Percentiles rank a stretch among this genome's conserved stretches.
These are phyloP conservation scores for Persicaria tinctoria DNA, from an alignment of 148 eudicot species.

Conservation along the genomic window DNA sequence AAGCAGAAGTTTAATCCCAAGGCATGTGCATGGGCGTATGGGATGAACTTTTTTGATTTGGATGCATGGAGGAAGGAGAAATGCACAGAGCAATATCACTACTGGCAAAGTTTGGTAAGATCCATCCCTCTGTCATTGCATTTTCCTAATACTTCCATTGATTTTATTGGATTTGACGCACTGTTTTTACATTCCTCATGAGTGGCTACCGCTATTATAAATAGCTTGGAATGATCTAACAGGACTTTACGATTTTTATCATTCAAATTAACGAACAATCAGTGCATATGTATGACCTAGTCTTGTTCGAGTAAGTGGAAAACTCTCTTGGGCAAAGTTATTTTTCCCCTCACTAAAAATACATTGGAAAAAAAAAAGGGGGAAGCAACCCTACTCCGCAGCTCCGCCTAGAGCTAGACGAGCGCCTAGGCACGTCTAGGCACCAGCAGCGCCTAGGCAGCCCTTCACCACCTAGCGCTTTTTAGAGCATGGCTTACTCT, in stretches of 20 bases:
- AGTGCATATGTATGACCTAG: not conserved
- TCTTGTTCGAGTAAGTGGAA: too few relatives aligned
- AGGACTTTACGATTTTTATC: not conserved
- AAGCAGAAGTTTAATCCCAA: conserved; percentile 82
- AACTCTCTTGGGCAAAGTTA: too few relatives aligned
- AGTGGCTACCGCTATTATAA: not conserved
- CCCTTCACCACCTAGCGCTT: too few relatives aligned
- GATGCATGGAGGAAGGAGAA: conserved; percentile 98
- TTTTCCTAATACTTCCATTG: not conserved
- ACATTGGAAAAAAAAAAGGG: too few relatives aligned
- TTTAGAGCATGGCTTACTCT: too few relatives aligned
- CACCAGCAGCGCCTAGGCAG: too few relatives aligned
- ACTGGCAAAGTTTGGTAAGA: conserved; percentile 96
- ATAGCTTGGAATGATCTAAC: not conserved
- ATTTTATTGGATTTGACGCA: not conserved
- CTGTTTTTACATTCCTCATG: not conserved
- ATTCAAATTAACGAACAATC: not conserved
- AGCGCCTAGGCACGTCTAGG: too few relatives aligned
- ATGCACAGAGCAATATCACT: conserved; percentile 90
- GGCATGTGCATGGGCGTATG: conserved; percentile 99
- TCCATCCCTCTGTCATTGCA: not conserved
- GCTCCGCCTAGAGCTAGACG: too few relatives aligned
- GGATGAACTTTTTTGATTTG: conserved; percentile 93
- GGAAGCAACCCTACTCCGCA: too few relatives aligned
- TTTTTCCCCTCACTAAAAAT: too few relatives aligned